These are phyloP conservation scores for Suillus bovinus DNA, from an alignment of 768 basidiomycete genomes.

Conservation along the genomic window DNA sequence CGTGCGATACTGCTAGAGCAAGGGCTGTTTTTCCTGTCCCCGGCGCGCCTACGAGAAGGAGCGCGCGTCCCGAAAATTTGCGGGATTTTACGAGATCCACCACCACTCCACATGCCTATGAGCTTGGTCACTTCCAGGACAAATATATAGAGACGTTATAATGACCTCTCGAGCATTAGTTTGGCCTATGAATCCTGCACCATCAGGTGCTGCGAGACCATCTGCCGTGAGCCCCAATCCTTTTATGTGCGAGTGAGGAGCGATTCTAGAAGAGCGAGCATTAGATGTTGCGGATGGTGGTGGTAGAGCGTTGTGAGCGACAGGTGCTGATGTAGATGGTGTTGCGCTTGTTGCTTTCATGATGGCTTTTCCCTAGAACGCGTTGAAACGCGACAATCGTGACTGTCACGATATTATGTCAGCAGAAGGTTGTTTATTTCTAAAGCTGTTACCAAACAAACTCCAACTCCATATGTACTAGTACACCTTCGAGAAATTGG, in stretches of 20 bases:
- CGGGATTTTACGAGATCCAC: conserved; percentile 89
- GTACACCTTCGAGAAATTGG: neutral
- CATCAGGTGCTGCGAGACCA: conserved; percentile 70
- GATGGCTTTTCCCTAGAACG: conserved; percentile 6
- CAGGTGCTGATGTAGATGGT: conserved; percentile 50
- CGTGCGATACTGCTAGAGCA: conserved; percentile 93
- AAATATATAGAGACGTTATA: no score
- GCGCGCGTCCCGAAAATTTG: conserved; percentile 91
- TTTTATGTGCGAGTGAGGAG: conserved; percentile 95
- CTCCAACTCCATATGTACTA: neutral
- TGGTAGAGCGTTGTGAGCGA: conserved; percentile 73
- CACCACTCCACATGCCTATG: conserved; percentile 86
- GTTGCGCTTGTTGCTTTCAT: conserved; percentile 45
- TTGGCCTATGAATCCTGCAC: conserved; percentile 91
- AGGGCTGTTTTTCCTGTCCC: conserved; percentile 98
- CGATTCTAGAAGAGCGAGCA: conserved; percentile 74
- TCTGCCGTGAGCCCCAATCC: conserved; percentile 89
- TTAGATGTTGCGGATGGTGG: conserved; percentile 64
- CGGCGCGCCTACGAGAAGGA: conserved; percentile 92
- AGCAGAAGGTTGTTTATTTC: conserved; percentile 15
- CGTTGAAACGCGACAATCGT: conserved; percentile 4
- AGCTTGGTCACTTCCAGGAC: neutral
- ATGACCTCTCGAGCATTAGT: conserved; percentile 84
- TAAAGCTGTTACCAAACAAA: conserved; percentile 10
- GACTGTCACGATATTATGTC: conserved; percentile 12